Evolutionary conservation across 495 filamentous ascomycete species (phyloP).

Genomic region (Terfezia claveryi): DNA sequence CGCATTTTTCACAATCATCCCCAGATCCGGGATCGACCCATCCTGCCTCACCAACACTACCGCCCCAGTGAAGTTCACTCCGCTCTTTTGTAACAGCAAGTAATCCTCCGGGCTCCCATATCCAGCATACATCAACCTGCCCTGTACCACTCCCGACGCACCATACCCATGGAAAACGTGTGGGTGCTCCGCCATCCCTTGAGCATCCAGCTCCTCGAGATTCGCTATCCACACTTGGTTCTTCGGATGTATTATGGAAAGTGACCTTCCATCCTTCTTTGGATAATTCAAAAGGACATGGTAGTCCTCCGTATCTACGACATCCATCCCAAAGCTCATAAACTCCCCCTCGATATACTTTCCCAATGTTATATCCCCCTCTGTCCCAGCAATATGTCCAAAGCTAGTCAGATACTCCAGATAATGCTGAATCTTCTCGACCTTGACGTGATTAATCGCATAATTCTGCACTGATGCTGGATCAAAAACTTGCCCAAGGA

Average conservation of each 20-base stretch:
- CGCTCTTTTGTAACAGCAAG: conserved; percentile 40
- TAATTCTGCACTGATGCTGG: conserved; percentile 47
- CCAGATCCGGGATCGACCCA: conserved; percentile 47
- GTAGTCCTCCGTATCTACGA: conserved; percentile 50
- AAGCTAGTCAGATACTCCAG: conserved; percentile 50
- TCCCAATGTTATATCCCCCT: conserved; percentile 65
- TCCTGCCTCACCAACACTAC: conserved; percentile 69
- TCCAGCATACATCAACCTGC: conserved; percentile 84
- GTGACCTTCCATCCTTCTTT: conserved; percentile 46
- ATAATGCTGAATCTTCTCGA: conserved; percentile 42
- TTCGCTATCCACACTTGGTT: conserved; percentile 64
- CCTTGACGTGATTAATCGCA: conserved; percentile 45
- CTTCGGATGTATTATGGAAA: conserved; percentile 48
- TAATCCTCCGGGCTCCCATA: conserved; percentile 77
- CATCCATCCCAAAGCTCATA: conserved; percentile 43
- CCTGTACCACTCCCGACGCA: conserved; percentile 67
- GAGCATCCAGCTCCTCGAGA: conserved; percentile 45
- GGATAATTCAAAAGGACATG: conserved; percentile 88
- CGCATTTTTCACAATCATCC: conserved; percentile 72
- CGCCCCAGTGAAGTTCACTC: conserved; percentile 50
- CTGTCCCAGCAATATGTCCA: conserved; percentile 74
- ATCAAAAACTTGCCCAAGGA: conserved; percentile 27
- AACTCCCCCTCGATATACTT: conserved; percentile 63
- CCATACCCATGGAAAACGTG: conserved; percentile 74
- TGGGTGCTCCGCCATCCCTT: conserved; percentile 31